Evolutionary conservation across 164 flowering plant genomes (phyloP).

Genomic region (Taxillus chinensis): DNA sequence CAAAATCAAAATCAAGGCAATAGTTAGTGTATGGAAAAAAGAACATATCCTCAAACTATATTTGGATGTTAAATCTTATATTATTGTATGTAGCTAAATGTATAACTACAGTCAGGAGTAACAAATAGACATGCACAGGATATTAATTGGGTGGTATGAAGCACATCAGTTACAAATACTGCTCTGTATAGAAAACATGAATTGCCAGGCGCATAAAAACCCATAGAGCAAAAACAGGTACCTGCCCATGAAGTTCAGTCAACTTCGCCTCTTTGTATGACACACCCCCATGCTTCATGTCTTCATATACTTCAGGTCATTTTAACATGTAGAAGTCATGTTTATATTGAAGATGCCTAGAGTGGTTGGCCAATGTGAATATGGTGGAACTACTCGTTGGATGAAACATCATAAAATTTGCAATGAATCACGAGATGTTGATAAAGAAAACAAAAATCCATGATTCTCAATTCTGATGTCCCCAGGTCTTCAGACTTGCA

Average conservation of each 20-base stretch:
- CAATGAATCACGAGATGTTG: constrained; percentile 1
- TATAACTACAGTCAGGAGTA: neutral
- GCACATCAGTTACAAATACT: constrained; percentile 8
- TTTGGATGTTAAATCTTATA: no score
- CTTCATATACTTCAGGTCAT: constrained; percentile 17
- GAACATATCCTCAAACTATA: no score
- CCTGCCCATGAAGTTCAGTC: constrained; percentile 39
- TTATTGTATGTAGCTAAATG: neutral
- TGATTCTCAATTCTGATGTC: neutral
- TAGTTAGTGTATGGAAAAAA: no score
- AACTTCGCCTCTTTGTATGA: constrained; percentile 16
- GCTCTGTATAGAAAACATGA: constrained; percentile 5
- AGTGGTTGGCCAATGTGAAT: constrained; percentile 11
- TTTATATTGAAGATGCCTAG: constrained; percentile 8
- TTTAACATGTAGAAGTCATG: constrained; percentile 19
- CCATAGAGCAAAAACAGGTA: constrained; percentile 22
- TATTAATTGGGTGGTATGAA: neutral
- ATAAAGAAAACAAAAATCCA: neutral
- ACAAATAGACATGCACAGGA: neutral
- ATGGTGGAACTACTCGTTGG: constrained; percentile 4
- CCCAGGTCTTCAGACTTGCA: neutral
- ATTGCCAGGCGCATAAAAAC: constrained; percentile 14
- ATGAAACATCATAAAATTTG: constrained; percentile 7
- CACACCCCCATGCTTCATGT: constrained; percentile 16
- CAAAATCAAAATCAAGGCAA: no score